Evolutionary conservation across 306 rosid genomes (phyloP), one percentile per base, ranked within the genome.

Genomic region (Ziziphus jujuba): DNA sequence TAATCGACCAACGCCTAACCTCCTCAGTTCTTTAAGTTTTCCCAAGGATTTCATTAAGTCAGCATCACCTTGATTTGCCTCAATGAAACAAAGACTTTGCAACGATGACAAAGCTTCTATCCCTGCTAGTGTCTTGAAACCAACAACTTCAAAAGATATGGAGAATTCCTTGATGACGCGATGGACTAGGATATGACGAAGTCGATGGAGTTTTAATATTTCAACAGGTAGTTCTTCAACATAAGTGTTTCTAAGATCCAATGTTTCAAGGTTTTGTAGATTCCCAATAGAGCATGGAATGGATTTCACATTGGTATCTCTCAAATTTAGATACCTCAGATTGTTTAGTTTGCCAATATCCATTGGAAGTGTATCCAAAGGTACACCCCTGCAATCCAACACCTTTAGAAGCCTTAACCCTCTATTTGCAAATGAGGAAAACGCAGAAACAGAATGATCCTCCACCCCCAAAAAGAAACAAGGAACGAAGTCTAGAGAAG

Each of bases 11-110:
- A 85, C 64, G 28, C 80, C 81, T 54, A 85, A 60, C 63, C 69
- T 65, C 79, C 83, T 74, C 36, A 85, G 54, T 59, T 82, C 85
- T 31, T 19, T 74, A 44, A 85, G 69, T 67, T 70, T 61, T 56
- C 70, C 79, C 19, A 82, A 43, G 59, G 78, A 75, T 74, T 50
- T 57, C 66, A 82, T 74, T 43, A 77, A 6, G 4, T n/a, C 47
- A 31, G 7, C 4, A n/a, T 44, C 70, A 51, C 59, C 70, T 9
- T 28, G 28, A 8, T 33, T 65, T 17, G 31, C 70, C 56, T 47
- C 23, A 25, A 63, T 15, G 0, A 0, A 0, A 5, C 0, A 2
- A 17, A 65, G 70, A 9, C 14, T 2, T 65, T 34, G 44, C 59
- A 65, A 34, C 9, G 33, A 49, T 1, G 47, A 16, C 17, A 65